phyloP scores from a whole-genome alignment of 768 basidiomycete genomes.

The Crepidotus variabilis region DNA sequence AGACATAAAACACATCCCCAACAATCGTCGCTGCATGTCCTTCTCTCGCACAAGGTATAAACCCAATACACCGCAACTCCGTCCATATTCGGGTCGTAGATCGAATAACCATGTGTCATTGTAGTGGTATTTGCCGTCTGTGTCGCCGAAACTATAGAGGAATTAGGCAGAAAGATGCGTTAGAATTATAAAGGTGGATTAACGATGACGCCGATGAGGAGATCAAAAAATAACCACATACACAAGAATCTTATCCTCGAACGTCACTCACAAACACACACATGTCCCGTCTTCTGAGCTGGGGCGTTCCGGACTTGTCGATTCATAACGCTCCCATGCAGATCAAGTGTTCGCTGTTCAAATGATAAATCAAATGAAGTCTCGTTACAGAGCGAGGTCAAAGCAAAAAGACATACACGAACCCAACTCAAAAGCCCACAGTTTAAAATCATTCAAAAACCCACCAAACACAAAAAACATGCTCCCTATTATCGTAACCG shows the following conservation, averaged over 20 bases:
- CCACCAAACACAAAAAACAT: conserved; percentile 96
- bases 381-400: too few species aligned
- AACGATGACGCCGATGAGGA: too few species aligned
- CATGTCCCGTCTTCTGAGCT: conserved; percentile 88
- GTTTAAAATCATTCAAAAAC: conserved; percentile 94
- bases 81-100: conserved; percentile 78
- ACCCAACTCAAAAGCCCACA: conserved; percentile 94
- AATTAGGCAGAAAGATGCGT: conserved; percentile 3
- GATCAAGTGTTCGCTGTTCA: conserved; percentile 75
- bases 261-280: conserved; percentile 80
- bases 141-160: conserved; percentile 82
- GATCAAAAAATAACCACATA: conserved; percentile 32
- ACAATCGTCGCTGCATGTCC: conserved; percentile 96
- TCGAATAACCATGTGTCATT: conserved; percentile 99
- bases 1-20: conserved; percentile 96
- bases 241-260: conserved; percentile 82
- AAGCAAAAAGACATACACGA: conserved; percentile 68
- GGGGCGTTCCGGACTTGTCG: conserved; percentile 58
- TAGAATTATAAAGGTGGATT: too few species aligned
- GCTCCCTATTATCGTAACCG: conserved; percentile 86
- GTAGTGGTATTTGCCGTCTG: conserved; percentile 98
- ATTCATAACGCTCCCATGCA: conserved; percentile 78
- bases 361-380: too few species aligned
- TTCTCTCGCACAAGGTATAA: conserved; percentile 92
- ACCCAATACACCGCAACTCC: conserved; percentile 93